A percentile compares a stretch with the other conserved stretches of the same genome.
Evolutionary conservation across 2,329 filamentous ascomycete species (phyloP).

Genomic region (Annulohypoxylon truncatum): DNA sequence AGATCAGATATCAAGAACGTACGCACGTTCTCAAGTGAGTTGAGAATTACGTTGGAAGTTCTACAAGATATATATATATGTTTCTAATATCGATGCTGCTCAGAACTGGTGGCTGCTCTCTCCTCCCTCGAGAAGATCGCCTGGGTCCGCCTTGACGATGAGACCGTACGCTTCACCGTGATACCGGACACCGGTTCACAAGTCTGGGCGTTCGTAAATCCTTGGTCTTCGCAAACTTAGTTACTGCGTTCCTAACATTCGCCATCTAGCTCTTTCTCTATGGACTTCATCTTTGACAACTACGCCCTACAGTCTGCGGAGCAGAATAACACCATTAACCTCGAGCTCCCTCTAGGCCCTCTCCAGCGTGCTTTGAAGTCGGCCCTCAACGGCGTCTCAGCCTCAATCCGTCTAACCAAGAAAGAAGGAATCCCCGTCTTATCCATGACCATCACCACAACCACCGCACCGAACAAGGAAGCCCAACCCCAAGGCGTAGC

Average conservation of each 20-base stretch:
- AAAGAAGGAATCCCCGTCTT: conserved; percentile 88
- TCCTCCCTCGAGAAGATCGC: conserved; percentile 82
- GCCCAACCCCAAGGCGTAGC: conserved; percentile 52
- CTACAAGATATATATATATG: background rate
- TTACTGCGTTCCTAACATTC: conserved; percentile 37
- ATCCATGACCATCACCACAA: conserved; percentile 88
- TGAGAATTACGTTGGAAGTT: background rate
- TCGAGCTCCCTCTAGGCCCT: conserved; percentile 89
- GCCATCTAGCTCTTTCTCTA: conserved; percentile 64
- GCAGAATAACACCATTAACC: conserved; percentile 88
- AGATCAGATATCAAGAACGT: conserved; percentile 74
- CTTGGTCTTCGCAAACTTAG: conserved; percentile 30
- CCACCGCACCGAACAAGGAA: conserved; percentile 67
- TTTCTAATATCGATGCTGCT: conserved; percentile 7
- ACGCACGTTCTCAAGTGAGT: conserved; percentile 72
- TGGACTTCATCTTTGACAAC: conserved; percentile 87
- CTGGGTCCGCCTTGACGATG: conserved; percentile 89
- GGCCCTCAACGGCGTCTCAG: conserved; percentile 81
- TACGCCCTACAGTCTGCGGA: conserved; percentile 90
- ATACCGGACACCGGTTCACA: conserved; percentile 95
- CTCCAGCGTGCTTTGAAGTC: conserved; percentile 93
- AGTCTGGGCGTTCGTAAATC: conserved; percentile 84
- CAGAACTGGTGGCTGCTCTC: conserved; percentile 73
- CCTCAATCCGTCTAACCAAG: conserved; percentile 90
- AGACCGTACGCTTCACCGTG: conserved; percentile 91